Percentiles rank a stretch among this genome's conserved stretches.
Conservation (phyloP, 2,329 filamentous ascomycete species). For the Drechslera avenae region DNA sequence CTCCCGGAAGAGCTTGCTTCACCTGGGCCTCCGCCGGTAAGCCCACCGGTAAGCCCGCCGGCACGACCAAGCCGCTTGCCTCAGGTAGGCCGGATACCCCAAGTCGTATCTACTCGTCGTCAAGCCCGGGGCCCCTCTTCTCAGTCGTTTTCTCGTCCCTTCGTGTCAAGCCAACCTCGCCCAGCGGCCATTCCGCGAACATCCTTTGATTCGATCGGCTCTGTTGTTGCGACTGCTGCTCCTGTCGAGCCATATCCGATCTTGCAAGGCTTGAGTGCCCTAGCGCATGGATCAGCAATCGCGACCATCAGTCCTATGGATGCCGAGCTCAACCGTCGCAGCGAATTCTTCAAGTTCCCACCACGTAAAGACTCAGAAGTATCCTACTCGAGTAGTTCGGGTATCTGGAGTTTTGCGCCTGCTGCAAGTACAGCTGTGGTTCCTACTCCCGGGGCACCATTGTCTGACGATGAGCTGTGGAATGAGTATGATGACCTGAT, state of each 20-base stretch:
- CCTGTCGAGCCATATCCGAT: slow-evolving; percentile 43
- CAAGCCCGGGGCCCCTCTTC: slow-evolving; percentile 70
- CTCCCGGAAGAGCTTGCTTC: slow-evolving; percentile 26
- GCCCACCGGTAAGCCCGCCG: slow-evolving; percentile 36
- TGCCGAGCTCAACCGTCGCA: slow-evolving; percentile 37
- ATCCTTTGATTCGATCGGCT: slow-evolving; percentile 40
- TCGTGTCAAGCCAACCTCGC: slow-evolving; percentile 57
- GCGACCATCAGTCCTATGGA: slow-evolving; percentile 41
- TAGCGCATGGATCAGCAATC: slow-evolving; percentile 48
- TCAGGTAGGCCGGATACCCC: slow-evolving; percentile 85
- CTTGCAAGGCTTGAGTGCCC: slow-evolving; percentile 41
- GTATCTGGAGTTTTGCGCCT: slow-evolving; percentile 61
- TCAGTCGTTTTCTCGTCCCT: slow-evolving; percentile 85
- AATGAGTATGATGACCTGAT: slow-evolving; percentile 91
- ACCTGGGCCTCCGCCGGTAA: slow-evolving; percentile 31
- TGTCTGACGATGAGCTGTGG: slow-evolving; percentile 88
- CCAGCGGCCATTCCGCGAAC: slow-evolving; percentile 40
- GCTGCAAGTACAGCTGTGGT: slow-evolving; percentile 66
- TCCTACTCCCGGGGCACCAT: slow-evolving; percentile 64
- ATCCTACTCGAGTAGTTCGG: slow-evolving; percentile 70
- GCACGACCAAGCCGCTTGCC: slow-evolving; percentile 68
- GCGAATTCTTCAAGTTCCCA: slow-evolving; percentile 77
- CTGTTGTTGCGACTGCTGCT: slow-evolving; percentile 35
- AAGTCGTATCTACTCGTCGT: slow-evolving; percentile 70
- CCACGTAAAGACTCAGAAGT: slow-evolving; percentile 73